A percentile compares a stretch with the other conserved stretches of the same genome.
phyloP scores from a whole-genome alignment of 2,329 filamentous ascomycete species.

The Knufia fluminis region DNA sequence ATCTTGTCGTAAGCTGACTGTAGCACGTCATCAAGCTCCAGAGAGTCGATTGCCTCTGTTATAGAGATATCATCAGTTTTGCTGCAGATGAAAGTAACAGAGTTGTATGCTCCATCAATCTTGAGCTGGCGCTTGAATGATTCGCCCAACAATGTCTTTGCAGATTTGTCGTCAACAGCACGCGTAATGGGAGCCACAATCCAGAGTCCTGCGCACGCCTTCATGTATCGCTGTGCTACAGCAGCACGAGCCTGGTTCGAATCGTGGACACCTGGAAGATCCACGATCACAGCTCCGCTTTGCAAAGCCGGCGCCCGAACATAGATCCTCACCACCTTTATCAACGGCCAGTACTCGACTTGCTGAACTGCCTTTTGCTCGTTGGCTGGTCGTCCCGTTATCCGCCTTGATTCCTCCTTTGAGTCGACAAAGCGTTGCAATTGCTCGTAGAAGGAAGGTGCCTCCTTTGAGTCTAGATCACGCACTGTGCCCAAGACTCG shows the following conservation, averaged over 20 bases:
- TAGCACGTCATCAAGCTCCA: conserved; percentile 32
- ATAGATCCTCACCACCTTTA: conserved; percentile 39
- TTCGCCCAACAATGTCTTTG: conserved; percentile 47
- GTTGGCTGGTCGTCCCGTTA: conserved; percentile 11
- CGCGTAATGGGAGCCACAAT: conserved; percentile 54
- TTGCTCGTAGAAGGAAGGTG: conserved; percentile 36
- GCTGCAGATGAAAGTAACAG: conserved; percentile 53
- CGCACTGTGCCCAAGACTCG: conserved; percentile 40
- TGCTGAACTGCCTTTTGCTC: conserved; percentile 26
- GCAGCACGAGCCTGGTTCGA: conserved; percentile 51
- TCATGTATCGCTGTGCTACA: conserved; percentile 51
- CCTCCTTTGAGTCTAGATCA: conserved; percentile 30
- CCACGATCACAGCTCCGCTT: conserved; percentile 48
- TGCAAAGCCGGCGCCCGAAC: conserved; percentile 42
- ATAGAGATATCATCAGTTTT: conserved; percentile 54
- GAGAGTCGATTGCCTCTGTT: conserved; percentile 35
- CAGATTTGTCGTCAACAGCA: conserved; percentile 51
- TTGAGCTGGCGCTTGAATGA: conserved; percentile 51
- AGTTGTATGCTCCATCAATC: conserved; percentile 46
- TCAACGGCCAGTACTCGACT: conserved; percentile 34
- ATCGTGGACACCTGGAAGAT: conserved; percentile 52
- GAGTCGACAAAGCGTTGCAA: conserved; percentile 48
- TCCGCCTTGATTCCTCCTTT: conserved; percentile 37
- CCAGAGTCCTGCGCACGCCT: conserved; percentile 52
- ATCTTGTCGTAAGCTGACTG: conserved; percentile 16